These are phyloP conservation scores for Backusella circina DNA, from an alignment of 192 early-diverging fungal genomes.

Conservation along the genomic window DNA sequence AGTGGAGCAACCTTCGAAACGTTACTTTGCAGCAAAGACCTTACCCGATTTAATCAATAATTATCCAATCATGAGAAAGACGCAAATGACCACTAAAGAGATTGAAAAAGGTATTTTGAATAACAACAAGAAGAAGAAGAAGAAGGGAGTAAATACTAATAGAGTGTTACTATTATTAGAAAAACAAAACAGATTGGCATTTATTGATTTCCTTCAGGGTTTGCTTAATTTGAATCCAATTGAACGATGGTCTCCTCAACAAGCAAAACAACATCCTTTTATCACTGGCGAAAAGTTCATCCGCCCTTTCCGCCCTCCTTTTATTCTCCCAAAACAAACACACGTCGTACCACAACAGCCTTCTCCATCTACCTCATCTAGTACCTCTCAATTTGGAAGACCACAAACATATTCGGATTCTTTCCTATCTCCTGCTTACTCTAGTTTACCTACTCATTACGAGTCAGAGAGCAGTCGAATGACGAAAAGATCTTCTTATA, in stretches of 20 bases:
- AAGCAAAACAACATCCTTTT: conserved; percentile 93
- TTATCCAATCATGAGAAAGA: conserved; percentile 78
- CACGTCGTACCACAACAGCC: neutral
- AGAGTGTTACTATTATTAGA: conserved; percentile 42
- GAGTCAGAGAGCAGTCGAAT: neutral
- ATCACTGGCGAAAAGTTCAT: conserved; percentile 83
- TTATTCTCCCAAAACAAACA: conserved; percentile 10
- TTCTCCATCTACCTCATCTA: neutral
- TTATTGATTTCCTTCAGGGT: conserved; percentile 91
- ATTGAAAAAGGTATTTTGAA: conserved; percentile 64
- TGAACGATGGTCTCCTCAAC: conserved; percentile 92
- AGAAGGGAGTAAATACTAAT: neutral
- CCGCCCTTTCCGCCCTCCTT: conserved; percentile 62
- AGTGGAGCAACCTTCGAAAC: conserved; percentile 89
- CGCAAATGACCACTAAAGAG: conserved; percentile 54
- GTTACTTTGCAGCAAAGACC: conserved; percentile 86
- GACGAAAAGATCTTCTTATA: conserved; percentile 3
- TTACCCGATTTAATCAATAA: conserved; percentile 83
- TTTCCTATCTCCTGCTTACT: conserved; percentile 9
- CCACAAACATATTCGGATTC: neutral
- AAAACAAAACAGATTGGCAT: conserved; percentile 65
- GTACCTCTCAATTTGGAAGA: neutral
- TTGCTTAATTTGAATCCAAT: conserved; percentile 89
- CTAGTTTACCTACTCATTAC: conserved; percentile 14
- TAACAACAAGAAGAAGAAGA: neutral